Conservation (phyloP, 371 early-diverging fungal genomes). For the Quaeritorhiza haematococci region DNA sequence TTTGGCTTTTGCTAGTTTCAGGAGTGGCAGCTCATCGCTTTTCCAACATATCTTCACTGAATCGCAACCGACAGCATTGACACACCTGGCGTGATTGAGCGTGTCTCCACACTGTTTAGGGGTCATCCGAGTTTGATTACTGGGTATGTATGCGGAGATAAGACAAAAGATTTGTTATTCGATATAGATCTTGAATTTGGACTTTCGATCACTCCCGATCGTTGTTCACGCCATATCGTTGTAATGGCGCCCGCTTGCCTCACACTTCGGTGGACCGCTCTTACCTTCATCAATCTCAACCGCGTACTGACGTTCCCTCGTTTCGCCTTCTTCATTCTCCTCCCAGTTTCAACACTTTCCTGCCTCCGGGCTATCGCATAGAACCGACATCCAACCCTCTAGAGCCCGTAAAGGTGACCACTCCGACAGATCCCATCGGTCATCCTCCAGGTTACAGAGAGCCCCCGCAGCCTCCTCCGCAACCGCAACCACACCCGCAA, state of each 20-base stretch:
- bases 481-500: neutral
- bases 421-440: conserved; percentile 66
- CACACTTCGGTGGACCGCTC: too few relatives aligned
- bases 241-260: too few relatives aligned
- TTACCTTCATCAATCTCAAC: too few relatives aligned
- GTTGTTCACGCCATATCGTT: too few relatives aligned
- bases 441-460: neutral
- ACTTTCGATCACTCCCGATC: too few relatives aligned
- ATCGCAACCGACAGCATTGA: conserved; percentile 63
- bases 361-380: conserved; percentile 95
- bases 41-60: too few relatives aligned
- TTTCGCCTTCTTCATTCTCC: too few relatives aligned
- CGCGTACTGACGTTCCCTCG: too few relatives aligned
- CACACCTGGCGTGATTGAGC: conserved; percentile 97
- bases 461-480: conserved; percentile 8
- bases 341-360: conserved; percentile 99
- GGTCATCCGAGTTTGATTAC: conserved; percentile 89
- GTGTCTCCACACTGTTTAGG: conserved; percentile 90
- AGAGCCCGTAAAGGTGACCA: conserved; percentile 80
- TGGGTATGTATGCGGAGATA: too few relatives aligned
- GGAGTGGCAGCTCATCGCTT: neutral
- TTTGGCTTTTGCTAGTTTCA: neutral
- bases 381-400: conserved; percentile 73
- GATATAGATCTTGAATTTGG: too few relatives aligned
- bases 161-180: too few relatives aligned